Percentiles rank a stretch among this genome's conserved stretches.
phyloP scores from a whole-genome alignment of 208 protist genomes.

The Leptomonas pyrrhocoris region DNA sequence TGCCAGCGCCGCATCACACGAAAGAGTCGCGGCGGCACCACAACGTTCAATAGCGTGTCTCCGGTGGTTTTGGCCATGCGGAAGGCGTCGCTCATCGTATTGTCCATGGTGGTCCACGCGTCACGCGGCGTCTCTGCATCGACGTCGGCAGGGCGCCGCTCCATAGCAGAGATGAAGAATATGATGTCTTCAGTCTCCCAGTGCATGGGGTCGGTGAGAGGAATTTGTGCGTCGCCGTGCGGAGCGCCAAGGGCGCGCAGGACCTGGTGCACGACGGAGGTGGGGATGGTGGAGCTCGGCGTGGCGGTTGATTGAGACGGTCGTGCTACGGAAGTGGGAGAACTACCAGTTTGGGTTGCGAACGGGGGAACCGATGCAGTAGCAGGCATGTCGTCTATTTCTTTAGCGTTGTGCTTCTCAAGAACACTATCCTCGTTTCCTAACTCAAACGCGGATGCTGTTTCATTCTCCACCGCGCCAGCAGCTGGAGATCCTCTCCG shows the following conservation, averaged over 20 bases:
- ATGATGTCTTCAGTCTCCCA: constrained; percentile 77
- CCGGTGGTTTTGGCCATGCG: constrained; percentile 61
- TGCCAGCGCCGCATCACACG: constrained; percentile 84
- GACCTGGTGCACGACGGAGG: constrained; percentile 24
- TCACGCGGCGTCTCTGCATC: neutral
- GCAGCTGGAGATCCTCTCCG: neutral
- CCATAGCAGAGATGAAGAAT: constrained; percentile 50
- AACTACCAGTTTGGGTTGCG: neutral
- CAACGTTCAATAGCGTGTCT: constrained; percentile 69
- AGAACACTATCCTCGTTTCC: neutral
- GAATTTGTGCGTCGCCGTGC: constrained; percentile 52
- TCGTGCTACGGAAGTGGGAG: neutral
- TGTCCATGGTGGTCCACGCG: constrained; percentile 50
- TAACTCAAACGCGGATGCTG: neutral
- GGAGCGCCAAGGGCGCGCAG: constrained; percentile 41
- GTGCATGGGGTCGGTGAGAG: constrained; percentile 60
- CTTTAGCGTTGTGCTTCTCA: neutral
- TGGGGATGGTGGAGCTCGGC: neutral
- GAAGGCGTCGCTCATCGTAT: constrained; percentile 73
- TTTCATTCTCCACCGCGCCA: neutral
- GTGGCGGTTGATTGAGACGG: neutral
- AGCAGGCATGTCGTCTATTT: neutral
- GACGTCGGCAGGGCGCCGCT: constrained; percentile 28
- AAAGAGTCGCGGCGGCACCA: constrained; percentile 69
- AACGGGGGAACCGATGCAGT: neutral